A percentile compares a stretch with the other conserved stretches of the same genome.
Conservation (phyloP, 169 alveolate genomes). For the Eimeria acervulina region DNA sequence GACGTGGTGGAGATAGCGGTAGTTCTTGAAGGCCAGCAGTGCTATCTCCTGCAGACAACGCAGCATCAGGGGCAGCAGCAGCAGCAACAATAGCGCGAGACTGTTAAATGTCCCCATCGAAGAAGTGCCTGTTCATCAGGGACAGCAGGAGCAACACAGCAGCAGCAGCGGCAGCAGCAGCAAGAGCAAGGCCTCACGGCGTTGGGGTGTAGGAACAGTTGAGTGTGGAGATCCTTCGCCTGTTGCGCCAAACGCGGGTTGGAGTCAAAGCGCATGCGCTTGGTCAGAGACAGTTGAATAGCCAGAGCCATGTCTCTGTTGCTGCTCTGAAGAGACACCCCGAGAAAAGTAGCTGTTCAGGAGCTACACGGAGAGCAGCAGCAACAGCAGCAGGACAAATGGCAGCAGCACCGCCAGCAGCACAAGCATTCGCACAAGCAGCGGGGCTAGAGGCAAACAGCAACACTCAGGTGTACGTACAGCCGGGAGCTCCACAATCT, state of each 20-base stretch:
- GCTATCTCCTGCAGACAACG: conserved; percentile 5
- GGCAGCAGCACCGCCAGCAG: background rate
- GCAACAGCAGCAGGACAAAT: background rate
- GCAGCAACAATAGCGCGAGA: background rate
- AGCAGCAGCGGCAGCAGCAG: conserved; percentile 34
- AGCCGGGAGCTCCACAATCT: conserved; percentile 38
- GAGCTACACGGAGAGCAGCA: background rate
- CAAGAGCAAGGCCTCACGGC: background rate
- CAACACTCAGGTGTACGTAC: conserved; percentile 40
- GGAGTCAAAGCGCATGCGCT: conserved; percentile 47
- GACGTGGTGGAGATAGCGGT: conserved; percentile 36
- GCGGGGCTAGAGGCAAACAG: background rate
- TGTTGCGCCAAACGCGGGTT: conserved; percentile 5
- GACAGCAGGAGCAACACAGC: conserved; percentile 25
- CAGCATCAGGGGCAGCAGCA: conserved; percentile 47
- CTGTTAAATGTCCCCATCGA: background rate
- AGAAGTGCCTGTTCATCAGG: background rate
- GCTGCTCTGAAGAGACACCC: conserved; percentile 39
- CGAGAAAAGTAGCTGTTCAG: background rate
- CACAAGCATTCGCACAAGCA: background rate
- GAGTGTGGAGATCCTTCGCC: conserved; percentile 54
- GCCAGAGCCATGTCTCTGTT: conserved; percentile 56
- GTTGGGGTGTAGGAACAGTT: conserved; percentile 54
- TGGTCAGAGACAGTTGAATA: conserved; percentile 49
- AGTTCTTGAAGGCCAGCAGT: conserved; percentile 37